These are phyloP conservation scores for Metarhizium album DNA, from an alignment of 2,329 filamentous ascomycete genomes.

Conservation along the genomic window DNA sequence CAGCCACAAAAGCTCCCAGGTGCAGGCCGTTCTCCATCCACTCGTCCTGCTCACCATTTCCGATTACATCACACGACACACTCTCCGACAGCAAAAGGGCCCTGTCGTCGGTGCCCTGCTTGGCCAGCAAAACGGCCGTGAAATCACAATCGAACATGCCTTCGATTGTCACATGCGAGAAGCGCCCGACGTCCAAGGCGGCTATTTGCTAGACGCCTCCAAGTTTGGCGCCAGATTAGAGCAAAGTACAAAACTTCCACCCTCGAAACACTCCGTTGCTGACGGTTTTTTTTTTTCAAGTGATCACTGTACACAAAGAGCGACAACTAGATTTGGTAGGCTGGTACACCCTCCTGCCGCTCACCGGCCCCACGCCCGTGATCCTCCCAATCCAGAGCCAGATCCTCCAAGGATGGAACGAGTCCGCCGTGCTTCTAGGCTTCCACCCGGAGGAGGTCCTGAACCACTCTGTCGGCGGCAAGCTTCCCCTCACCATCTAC, in stretches of 20 bases:
- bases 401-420: constrained; percentile 64
- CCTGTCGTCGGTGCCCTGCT: constrained; percentile 81
- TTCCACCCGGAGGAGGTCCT: constrained; percentile 62
- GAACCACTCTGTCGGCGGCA: constrained; percentile 54
- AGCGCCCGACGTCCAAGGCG: constrained; percentile 36
- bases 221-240: constrained; percentile 75
- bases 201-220: constrained; percentile 50
- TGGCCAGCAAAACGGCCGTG: constrained; percentile 81
- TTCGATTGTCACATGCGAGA: constrained; percentile 64
- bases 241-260: constrained; percentile 54
- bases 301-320: constrained; percentile 79
- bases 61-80: constrained; percentile 90
- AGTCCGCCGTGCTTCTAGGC: constrained; percentile 76
- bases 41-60: constrained; percentile 93
- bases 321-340: constrained; percentile 79
- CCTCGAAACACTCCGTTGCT: neutral
- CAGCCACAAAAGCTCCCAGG: constrained; percentile 56
- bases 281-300: constrained; percentile 30
- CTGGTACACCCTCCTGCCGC: constrained; percentile 75
- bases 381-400: constrained; percentile 69
- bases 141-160: constrained; percentile 85
- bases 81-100: constrained; percentile 60
- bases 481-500: constrained; percentile 82
- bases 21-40: constrained; percentile 79
- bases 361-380: constrained; percentile 57